Evolutionary conservation across 2,329 filamentous ascomycete species (phyloP).

Genomic region (Neopestalotiopsis sp.): DNA sequence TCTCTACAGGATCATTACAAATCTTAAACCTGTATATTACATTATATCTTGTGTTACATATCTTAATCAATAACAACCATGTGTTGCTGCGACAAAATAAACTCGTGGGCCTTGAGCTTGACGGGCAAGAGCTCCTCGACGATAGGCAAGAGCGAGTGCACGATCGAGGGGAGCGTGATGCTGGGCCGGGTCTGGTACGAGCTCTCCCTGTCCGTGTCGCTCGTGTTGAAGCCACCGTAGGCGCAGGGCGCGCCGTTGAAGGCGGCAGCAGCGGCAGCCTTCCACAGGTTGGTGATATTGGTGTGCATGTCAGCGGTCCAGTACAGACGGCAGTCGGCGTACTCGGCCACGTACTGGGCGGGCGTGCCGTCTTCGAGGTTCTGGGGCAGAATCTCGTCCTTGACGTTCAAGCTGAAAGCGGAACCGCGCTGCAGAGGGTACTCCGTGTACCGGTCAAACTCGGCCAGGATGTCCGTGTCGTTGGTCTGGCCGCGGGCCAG

Average conservation of each 20-base stretch:
- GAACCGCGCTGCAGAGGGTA: conserved; percentile 40
- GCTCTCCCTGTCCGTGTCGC: conserved; percentile 20
- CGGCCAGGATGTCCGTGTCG: conserved; percentile 33
- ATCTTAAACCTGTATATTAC: conserved; percentile 5
- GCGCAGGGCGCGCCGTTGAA: conserved; percentile 47
- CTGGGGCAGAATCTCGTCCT: conserved; percentile 42
- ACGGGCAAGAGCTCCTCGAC: not conserved
- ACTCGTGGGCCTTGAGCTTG: conserved; percentile 2
- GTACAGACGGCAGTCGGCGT: conserved; percentile 55
- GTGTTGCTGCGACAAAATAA: conserved; percentile 11
- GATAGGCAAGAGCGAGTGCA: not conserved
- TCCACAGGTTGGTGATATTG: conserved; percentile 53
- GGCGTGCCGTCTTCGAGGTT: conserved; percentile 46
- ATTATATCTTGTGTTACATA: conserved; percentile 3
- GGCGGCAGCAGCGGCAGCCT: conserved; percentile 44
- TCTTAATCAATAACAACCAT: conserved; percentile 36
- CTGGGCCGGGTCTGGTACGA: conserved; percentile 10
- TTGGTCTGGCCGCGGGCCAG: conserved; percentile 30
- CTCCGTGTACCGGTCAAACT: conserved; percentile 35
- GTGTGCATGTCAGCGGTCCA: conserved; percentile 55
- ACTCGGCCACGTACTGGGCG: conserved; percentile 53
- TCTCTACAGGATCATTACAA: not conserved
- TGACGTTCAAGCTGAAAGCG: conserved; percentile 41
- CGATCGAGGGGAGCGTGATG: conserved; percentile 5
- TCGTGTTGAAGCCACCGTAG: conserved; percentile 37